Evolutionary conservation across 495 filamentous ascomycete genomes (phyloP), one percentile per base, ranked within the genome.

Genomic region (Talaromyces trachyspermus): DNA sequence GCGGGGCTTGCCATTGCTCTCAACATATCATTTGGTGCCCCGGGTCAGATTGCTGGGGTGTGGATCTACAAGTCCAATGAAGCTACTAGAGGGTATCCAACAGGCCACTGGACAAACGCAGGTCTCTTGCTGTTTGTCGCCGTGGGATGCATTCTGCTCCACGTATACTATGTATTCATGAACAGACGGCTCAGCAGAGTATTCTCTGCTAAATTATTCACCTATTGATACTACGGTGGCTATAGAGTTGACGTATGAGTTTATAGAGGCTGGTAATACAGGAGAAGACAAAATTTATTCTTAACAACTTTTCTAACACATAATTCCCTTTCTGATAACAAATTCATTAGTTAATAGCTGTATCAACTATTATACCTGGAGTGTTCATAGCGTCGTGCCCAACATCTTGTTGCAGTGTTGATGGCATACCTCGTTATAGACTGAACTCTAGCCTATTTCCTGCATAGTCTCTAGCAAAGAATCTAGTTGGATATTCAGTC

Each of bases 31-130:
- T 67, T 84, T 26, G 83, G 83, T 0, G 80, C 78, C 0, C 75
- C 80, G 0, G 83, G 83, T 4, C 81, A 86, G 57, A 85, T 86
- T 19, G 77, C 78, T 0, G 82, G 82, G 0, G 81, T 86, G 5
- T 88, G 81, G 77, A 85, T 86, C 33, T 88, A 85, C 60, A 83
- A 81, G 52, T 64, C 70, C 0, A 62, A 80, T 33, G 83, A 88
- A 55, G 73, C 65, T 11, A 60, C 63, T 26, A 57, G 37, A 4
- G 83, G 83, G 0, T 88, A 81, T 62, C 83, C 83, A 2, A 88
- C 83, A 0, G 84, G 83, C 1, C 81, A 78, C 43, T 76, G 71
- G 65, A 70, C 69, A 15, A 76, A 75, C 58, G 71, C 72, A 1
- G 71, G 63, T n/a, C 52, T 76, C 51, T 62, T 76, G 27, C 46